Evolutionary conservation across 352 stramenopile species (phyloP).

Genomic region (Pythium utonaiense): DNA sequence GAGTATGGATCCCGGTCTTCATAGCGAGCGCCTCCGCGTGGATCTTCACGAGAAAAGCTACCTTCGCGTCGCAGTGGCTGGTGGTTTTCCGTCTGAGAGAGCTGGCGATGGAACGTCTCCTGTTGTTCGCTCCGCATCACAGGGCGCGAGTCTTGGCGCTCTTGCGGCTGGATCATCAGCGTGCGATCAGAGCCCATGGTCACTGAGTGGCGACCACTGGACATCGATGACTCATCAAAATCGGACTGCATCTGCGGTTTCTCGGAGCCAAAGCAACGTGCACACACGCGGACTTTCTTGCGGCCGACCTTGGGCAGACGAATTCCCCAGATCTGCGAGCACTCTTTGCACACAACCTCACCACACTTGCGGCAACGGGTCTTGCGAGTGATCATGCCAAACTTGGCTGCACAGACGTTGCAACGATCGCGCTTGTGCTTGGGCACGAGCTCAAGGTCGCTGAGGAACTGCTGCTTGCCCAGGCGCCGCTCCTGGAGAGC

Average conservation of each 20-base stretch:
- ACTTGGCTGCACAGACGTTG: constrained; percentile 53
- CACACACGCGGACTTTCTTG: constrained; percentile 59
- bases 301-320: constrained; percentile 38
- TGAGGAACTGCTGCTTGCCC: constrained; percentile 48
- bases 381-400: constrained; percentile 63
- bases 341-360: constrained; percentile 66
- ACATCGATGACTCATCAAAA: constrained; percentile 17
- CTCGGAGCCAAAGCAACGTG: constrained; percentile 37
- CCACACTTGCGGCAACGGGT: constrained; percentile 63
- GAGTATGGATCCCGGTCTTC: constrained; percentile 10
- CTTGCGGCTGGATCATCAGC: constrained; percentile 1
- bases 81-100: neutral
- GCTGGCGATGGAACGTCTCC: neutral
- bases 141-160: neutral
- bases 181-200: constrained; percentile 21
- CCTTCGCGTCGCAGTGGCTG: neutral
- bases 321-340: constrained; percentile 55
- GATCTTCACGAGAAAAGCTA: neutral
- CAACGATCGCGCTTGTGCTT: constrained; percentile 54
- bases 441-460: constrained; percentile 63
- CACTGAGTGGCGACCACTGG: constrained; percentile 14
- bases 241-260: constrained; percentile 13
- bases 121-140: neutral
- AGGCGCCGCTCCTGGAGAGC: constrained; percentile 50
- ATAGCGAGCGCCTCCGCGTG: neutral